A percentile compares a stretch with the other conserved stretches of the same genome.
Evolutionary conservation across 768 basidiomycete species (phyloP).

Genomic region (Mycena albidolilacea): DNA sequence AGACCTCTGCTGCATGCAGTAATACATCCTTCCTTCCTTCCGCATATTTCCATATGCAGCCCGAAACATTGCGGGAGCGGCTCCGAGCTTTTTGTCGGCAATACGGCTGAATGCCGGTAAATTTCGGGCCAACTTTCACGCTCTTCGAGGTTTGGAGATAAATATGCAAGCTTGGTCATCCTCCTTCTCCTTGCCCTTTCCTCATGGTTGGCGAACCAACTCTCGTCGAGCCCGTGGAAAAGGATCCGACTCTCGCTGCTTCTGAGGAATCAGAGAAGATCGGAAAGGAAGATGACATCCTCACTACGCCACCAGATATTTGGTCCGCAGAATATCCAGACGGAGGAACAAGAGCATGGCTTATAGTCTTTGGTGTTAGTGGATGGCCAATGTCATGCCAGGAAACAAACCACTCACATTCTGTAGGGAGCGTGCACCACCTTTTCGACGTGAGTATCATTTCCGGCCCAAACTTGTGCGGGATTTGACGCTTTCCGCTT

Average conservation of each 20-base stretch:
- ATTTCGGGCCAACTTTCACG: constrained; percentile 11
- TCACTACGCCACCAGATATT: constrained; percentile 15
- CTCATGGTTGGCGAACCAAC: constrained; percentile 13
- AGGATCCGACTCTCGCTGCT: background rate
- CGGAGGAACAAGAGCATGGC: constrained; percentile 35
- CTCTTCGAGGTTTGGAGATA: background rate
- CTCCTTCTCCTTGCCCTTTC: background rate
- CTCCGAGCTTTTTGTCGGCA: no score
- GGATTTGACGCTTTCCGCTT: constrained; percentile 10
- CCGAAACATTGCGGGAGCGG: no score
- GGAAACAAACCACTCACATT: background rate
- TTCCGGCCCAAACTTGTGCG: background rate
- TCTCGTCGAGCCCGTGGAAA: constrained; percentile 16
- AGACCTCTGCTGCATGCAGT: no score
- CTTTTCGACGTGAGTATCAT: constrained; percentile 36
- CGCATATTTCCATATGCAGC: no score
- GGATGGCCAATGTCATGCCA: no score
- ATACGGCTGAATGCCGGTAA: no score
- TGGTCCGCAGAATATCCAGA: constrained; percentile 35
- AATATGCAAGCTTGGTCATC: background rate
- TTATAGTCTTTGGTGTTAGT: constrained; percentile 35
- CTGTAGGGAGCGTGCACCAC: constrained; percentile 28
- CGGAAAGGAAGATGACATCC: constrained; percentile 3
- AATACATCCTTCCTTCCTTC: no score
- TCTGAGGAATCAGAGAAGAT: constrained; percentile 25